phyloP scores from a whole-genome alignment of 768 basidiomycete genomes.

The Amanita muscaria region DNA sequence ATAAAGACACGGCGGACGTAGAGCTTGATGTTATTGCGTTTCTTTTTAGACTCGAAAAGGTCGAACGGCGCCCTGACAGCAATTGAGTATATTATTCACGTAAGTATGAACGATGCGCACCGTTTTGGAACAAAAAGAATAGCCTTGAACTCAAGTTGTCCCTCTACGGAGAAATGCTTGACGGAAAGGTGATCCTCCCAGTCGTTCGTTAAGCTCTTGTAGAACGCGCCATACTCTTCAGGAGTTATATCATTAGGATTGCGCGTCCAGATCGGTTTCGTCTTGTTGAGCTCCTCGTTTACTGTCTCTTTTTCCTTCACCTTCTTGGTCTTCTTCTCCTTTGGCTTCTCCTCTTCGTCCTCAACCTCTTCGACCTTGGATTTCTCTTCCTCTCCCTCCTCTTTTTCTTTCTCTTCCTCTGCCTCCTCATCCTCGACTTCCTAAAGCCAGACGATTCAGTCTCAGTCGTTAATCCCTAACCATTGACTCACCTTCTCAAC shows the following conservation, averaged over 20 bases:
- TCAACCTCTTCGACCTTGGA: constrained; percentile 79
- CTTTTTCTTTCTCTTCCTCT: constrained; percentile 75
- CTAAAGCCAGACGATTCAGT: constrained; percentile 9
- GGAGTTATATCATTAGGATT: constrained; percentile 89
- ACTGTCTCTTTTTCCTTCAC: constrained; percentile 80
- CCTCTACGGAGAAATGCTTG: constrained; percentile 99
- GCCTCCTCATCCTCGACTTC: constrained; percentile 51
- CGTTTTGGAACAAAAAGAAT: constrained; percentile 97
- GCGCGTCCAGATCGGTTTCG: constrained; percentile 99
- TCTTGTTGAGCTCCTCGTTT: constrained; percentile 99
- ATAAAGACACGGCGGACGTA: constrained; percentile 99
- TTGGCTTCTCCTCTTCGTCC: constrained; percentile 74
- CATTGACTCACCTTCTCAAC: constrained; percentile 79
- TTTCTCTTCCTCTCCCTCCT: constrained; percentile 65
- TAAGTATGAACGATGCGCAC: constrained; percentile 30
- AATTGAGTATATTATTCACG: constrained; percentile 1
- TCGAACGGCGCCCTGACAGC: constrained; percentile 85
- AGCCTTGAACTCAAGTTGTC: constrained; percentile 99
- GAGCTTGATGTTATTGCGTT: constrained; percentile 99
- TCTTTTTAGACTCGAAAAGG: constrained; percentile 99
- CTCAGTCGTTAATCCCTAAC: constrained; percentile 7
- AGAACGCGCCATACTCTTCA: constrained; percentile 95
- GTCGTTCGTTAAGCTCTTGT: constrained; percentile 99
- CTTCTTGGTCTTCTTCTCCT: constrained; percentile 92
- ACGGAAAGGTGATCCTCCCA: constrained; percentile 99